phyloP scores from a whole-genome alignment of 1,139 yeast species.

The Yamadazyma atmosphaerica region DNA sequence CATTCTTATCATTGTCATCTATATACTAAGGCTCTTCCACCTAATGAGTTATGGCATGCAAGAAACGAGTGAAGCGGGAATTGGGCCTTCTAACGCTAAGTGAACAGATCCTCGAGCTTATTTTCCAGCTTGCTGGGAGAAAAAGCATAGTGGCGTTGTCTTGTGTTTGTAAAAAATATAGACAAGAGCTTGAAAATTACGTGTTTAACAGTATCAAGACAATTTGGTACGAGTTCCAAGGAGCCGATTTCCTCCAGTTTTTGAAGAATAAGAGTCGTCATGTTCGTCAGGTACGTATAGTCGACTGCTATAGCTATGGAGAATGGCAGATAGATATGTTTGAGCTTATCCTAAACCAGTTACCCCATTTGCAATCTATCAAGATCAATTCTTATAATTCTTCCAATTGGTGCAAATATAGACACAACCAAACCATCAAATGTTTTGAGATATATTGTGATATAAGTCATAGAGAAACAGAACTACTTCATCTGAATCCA shows the following conservation, averaged over 20 bases:
- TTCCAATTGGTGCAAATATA: slow-evolving; percentile 45
- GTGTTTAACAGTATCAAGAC: slow-evolving; percentile 28
- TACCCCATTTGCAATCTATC: slow-evolving; percentile 25
- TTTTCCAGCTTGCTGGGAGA: slow-evolving; percentile 20
- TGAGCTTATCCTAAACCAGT: slow-evolving; percentile 17
- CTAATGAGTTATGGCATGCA: not conserved
- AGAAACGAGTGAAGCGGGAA: slow-evolving; percentile 9
- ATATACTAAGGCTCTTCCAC: not conserved
- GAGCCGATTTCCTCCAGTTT: slow-evolving; percentile 12
- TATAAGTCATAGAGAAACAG: slow-evolving; percentile 22
- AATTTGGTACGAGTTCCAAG: slow-evolving; percentile 31
- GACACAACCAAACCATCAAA: slow-evolving; percentile 20
- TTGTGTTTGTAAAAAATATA: slow-evolving; percentile 17
- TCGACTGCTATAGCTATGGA: slow-evolving; percentile 37
- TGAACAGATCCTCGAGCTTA: slow-evolving; percentile 24
- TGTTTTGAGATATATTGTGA: slow-evolving; percentile 30
- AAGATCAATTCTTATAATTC: slow-evolving; percentile 36
- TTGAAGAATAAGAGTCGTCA: slow-evolving; percentile 11
- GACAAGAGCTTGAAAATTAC: slow-evolving; percentile 21
- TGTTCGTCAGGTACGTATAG: slow-evolving; percentile 26
- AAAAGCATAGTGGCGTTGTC: slow-evolving; percentile 29
- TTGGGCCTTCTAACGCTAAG: slow-evolving; percentile 20
- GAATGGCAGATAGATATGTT: slow-evolving; percentile 44
- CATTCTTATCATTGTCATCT: slow-evolving; percentile 1
- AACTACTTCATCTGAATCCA: slow-evolving; percentile 11